These are phyloP conservation scores for Vitis rupestris DNA, from an alignment of 164 flowering plant genomes.

Conservation along the genomic window DNA sequence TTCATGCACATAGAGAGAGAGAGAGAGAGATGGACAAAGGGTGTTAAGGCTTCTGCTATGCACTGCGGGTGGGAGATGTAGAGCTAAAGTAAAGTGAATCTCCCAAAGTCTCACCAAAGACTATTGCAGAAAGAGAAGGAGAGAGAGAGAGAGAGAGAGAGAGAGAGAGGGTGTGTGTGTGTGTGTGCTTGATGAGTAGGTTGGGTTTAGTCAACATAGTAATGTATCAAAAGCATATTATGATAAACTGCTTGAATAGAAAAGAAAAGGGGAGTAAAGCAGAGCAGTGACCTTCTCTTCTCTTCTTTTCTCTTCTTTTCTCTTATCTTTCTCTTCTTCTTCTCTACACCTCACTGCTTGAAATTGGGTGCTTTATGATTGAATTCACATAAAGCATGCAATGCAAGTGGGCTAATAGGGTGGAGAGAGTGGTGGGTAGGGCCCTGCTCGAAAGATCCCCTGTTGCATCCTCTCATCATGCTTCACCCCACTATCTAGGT, in stretches of 20 bases:
- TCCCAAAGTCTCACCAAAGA: background rate
- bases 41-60: background rate
- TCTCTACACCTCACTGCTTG: background rate
- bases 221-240: constrained; percentile 34
- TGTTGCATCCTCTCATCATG: constrained; percentile 35
- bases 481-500: constrained; percentile 50
- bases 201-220: constrained; percentile 48
- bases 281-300: background rate
- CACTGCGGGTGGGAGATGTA: background rate
- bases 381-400: constrained; percentile 26
- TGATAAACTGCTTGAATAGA: constrained; percentile 27
- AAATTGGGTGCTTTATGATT: constrained; percentile 30
- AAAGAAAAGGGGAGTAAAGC: background rate
- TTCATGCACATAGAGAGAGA: constrained; percentile 16
- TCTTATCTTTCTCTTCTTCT: too few species aligned
- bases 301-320: background rate
- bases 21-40: constrained; percentile 2
- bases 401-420: constrained; percentile 21
- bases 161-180: background rate
- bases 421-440: constrained; percentile 7
- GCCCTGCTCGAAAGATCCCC: constrained; percentile 31
- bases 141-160: constrained; percentile 7
- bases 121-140: background rate
- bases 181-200: background rate
- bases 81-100: background rate